Percentiles rank a stretch among this genome's conserved stretches.
These are phyloP conservation scores for Orychophragmus violaceus DNA, from an alignment of 345 rosid species.

Conservation along the genomic window DNA sequence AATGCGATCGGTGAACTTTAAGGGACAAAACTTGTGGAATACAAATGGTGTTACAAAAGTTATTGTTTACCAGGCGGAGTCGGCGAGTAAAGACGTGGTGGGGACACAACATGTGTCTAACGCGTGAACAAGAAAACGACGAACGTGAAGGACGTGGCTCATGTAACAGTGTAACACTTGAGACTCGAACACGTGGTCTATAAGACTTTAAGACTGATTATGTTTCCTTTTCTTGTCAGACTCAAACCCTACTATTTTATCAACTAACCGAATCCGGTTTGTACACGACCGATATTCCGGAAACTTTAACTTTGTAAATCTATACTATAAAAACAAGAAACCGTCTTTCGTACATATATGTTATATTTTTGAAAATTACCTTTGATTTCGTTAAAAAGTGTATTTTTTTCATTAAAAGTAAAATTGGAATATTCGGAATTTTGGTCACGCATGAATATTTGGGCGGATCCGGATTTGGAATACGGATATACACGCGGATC, in stretches of 20 bases:
- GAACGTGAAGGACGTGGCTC: conserved; percentile 17
- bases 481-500: no score
- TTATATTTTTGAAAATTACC: no score
- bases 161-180: not conserved
- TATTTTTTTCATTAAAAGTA: no score
- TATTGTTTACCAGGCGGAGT: conserved; percentile 2
- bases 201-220: not conserved
- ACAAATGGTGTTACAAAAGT: not conserved
- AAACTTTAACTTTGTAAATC: no score
- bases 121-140: conserved; percentile 5
- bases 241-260: not conserved
- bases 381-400: no score
- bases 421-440: no score
- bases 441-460: no score
- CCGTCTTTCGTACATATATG: no score
- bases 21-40: not conserved
- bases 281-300: no score
- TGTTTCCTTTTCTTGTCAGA: not conserved
- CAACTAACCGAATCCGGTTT: not conserved
- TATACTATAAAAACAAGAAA: no score
- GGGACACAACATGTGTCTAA: conserved; percentile 18
- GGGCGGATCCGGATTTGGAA: no score
- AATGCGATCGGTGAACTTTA: not conserved
- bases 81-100: conserved; percentile 23
- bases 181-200: conserved; percentile 9